Conservation (phyloP, 2,329 filamentous ascomycete species). For the Fusarium beomiforme region DNA sequence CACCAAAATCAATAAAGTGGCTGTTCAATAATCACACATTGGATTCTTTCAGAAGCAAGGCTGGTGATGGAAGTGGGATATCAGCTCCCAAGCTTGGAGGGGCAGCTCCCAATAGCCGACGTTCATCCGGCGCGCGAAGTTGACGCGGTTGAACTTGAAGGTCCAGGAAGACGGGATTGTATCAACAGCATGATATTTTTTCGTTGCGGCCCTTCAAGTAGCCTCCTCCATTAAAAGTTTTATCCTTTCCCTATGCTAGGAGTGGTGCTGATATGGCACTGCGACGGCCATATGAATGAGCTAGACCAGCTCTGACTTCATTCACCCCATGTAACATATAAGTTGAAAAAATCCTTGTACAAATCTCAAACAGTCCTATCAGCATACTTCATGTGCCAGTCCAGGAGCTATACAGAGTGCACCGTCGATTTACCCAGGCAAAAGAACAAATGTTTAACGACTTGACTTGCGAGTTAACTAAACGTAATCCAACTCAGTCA, state of each 20-base stretch:
- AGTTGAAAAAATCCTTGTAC: neutral
- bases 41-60: constrained; percentile 12
- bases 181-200: neutral
- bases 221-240: neutral
- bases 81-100: constrained; percentile 41
- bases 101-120: constrained; percentile 38
- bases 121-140: constrained; percentile 35
- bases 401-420: neutral
- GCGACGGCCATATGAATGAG: neutral
- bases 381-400: neutral
- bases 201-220: neutral
- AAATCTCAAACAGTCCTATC: neutral
- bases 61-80: constrained; percentile 26
- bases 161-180: neutral
- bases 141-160: constrained; percentile 1
- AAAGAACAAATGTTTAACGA: neutral
- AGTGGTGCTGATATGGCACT: neutral
- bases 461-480: neutral
- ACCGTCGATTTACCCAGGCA: neutral
- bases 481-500: neutral
- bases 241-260: neutral
- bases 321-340: neutral
- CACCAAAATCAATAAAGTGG: neutral
- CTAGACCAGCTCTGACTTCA: neutral
- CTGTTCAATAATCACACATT: neutral